Base-by-base conservation (phyloP, 2,329 filamentous ascomycete species). In the Ustilaginoidea virens region DNA sequence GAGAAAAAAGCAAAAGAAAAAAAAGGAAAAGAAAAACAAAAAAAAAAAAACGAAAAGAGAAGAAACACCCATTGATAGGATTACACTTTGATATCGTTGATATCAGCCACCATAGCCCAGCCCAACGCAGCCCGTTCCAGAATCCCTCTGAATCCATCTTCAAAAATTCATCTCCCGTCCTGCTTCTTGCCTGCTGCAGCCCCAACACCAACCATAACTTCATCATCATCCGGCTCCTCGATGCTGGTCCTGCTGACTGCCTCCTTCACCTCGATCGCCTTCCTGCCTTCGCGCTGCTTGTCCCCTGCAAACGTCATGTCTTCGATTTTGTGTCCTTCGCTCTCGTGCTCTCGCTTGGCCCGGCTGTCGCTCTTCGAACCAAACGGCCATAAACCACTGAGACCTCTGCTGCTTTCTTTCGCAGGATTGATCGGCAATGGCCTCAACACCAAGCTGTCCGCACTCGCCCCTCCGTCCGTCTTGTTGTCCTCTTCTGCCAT, bases 371-470 rank as follows among this genome's bases (percentile, higher is more conserved):
- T 46, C 36, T 38, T 54, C 46, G 34, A 56, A n/a, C 62, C 59
- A 39, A 73, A 73, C 0, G 68, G 68, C 68, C 68, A 73, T 5
- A 73, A 51, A 14, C 66, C 65, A 27, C 63, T 61, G 22, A 72
- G 61, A 0, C 49, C 48, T 11, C 53, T 39, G n/a, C 48, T 46
- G 4, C 44, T 52, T 24, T 53, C 55, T 27, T 50, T 53, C 7
- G 58, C 52, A 1, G 65, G 66, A 30, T 72, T 64, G 5, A 71
- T 55, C 0, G 64, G 58, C 3, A 70, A 52, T 3, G 69, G 69
- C 38, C 66, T 64, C 31, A 72, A 48, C 3, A 73, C 55, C n/a
- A 63, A 52, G 16, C 53, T 56, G 9, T 60, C 53, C 5, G 47
- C 44, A 4, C 48, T 47, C 17, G 45, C 41, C 6, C 37, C 43